Conservation (phyloP, 2,329 filamentous ascomycete species). For the Epichloe elymi region DNA sequence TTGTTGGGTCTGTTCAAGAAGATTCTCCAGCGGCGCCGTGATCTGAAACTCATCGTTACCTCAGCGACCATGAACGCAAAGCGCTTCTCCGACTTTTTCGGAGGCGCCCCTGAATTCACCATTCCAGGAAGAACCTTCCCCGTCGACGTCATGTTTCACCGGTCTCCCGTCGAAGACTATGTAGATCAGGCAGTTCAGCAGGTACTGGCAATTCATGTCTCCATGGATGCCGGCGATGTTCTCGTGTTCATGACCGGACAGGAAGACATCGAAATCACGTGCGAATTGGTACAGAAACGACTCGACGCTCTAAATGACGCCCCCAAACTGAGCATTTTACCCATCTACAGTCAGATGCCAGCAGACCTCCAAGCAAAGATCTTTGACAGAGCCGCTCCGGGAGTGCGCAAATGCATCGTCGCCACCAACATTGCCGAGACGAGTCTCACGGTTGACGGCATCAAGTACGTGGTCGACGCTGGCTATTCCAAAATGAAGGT, state of each 20-base stretch:
- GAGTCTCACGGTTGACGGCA: constrained; percentile 93
- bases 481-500: constrained; percentile 97
- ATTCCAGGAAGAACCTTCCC: constrained; percentile 95
- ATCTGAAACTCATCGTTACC: constrained; percentile 92
- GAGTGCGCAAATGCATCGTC: constrained; percentile 92
- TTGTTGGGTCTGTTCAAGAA: constrained; percentile 98
- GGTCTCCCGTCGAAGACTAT: constrained; percentile 92
- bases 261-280: constrained; percentile 95
- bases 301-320: constrained; percentile 85
- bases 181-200: constrained; percentile 96
- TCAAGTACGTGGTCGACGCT: constrained; percentile 96
- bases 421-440: constrained; percentile 98
- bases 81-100: constrained; percentile 90
- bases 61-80: constrained; percentile 98
- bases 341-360: constrained; percentile 99
- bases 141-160: constrained; percentile 90
- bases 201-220: constrained; percentile 89
- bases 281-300: constrained; percentile 79
- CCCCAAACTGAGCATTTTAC: constrained; percentile 84
- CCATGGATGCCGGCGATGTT: constrained; percentile 85
- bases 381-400: constrained; percentile 80
- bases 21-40: constrained; percentile 74
- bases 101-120: constrained; percentile 88
- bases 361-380: constrained; percentile 96
- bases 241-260: constrained; percentile 99